Evolutionary conservation across 1,284 basidiomycete genomes (phyloP).

Genomic region (Singerocomus inundabilis): DNA sequence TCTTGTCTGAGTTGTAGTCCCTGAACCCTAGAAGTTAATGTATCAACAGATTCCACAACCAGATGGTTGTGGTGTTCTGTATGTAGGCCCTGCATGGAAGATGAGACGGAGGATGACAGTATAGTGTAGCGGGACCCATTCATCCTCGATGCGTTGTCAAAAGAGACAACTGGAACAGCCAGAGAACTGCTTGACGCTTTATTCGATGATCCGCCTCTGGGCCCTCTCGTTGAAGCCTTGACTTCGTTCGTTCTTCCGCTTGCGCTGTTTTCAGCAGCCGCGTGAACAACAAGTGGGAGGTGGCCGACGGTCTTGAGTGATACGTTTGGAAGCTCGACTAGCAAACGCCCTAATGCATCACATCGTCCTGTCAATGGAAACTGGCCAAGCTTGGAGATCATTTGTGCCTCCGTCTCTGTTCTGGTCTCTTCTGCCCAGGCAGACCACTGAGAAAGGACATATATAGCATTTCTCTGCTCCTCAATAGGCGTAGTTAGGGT

Average conservation of each 20-base stretch:
- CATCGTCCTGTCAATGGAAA: conserved; percentile 3
- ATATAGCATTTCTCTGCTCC: background rate
- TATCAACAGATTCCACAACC: background rate
- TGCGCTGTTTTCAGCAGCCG: background rate
- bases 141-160: background rate
- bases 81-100: background rate
- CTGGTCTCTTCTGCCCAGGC: background rate
- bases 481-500: background rate
- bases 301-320: background rate
- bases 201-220: background rate
- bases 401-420: background rate
- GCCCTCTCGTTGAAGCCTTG: background rate
- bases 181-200: background rate
- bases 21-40: background rate
- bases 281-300: background rate
- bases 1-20: background rate
- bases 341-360: conserved; percentile 8
- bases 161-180: background rate
- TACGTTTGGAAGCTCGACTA: conserved; percentile 5
- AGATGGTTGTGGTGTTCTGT: too few species aligned
- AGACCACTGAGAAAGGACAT: background rate
- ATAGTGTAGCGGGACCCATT: background rate
- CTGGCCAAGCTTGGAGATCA: background rate
- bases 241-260: too few species aligned
- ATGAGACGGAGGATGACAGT: background rate